Base-by-base conservation (phyloP, 2,329 filamentous ascomycete genomes). In the Claviceps capensis region DNA sequence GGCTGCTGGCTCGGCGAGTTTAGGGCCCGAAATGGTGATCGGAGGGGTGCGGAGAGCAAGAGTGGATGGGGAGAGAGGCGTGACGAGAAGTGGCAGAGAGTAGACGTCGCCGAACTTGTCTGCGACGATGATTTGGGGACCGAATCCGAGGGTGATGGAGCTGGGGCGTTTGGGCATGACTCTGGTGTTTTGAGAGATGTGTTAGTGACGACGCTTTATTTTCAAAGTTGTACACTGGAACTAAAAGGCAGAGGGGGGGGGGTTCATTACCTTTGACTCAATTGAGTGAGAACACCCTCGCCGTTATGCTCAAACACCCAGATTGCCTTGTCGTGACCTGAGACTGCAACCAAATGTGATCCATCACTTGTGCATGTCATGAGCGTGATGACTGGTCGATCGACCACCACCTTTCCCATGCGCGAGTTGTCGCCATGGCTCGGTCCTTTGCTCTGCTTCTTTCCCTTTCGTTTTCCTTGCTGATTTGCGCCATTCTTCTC, bases 41-140 rank as follows among this genome's bases (percentile, higher is more conserved):
- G 46, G 47, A 54, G 44, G 47, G 54, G 42, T 47, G 47, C 46
- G 54, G 54, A 49, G 57, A 46, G 43, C 50, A 46, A 43, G 51
- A 36, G 43, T 43, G 23, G 47, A 57, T 50, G 49, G 50, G 23
- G 59, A 56, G 19, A 52, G 53, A 37, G 57, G 61, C 38, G 58
- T 61, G 47, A 56, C 53, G 54, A 63, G 50, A 49, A 97, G 73
- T 14, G 93, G 91, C 7, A 98, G 69, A 11, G 86, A 79, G 69
- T 95, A 97, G 55, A 96, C 91, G 65, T 98, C 93, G 58, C 93
- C 93, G 62, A 97, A 97, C 67, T 98, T 98, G 72, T 98, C 93
- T 50, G 82, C 91, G 55, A 81, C 82, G 53, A 97, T 69, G 56
- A 98, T 87, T 8, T 82, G 86, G 44, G 76, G 74, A 63, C 90